Evolutionary conservation across 768 basidiomycete genomes (phyloP), one percentile per base, ranked within the genome.

Genomic region (Mrakia gelida): DNA sequence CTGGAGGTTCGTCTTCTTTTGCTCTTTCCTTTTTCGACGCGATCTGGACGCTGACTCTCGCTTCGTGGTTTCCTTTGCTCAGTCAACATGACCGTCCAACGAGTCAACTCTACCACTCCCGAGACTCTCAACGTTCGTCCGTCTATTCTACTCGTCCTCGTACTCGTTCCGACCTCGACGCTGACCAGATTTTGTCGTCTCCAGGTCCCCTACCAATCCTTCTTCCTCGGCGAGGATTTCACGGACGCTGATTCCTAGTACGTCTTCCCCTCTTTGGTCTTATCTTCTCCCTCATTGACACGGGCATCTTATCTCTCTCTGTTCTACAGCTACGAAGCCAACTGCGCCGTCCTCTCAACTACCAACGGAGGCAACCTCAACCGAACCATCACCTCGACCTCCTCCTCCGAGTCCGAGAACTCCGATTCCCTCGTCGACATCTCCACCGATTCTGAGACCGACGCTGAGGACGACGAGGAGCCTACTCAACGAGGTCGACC

Each of bases 291-390:
- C 8, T 10, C 59, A 6, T 59, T 45, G 45, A 45, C 45, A 2
- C 45, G 45, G 21, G 26, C 2, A 13, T 59, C 26, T 59, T 18
- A 3, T 11, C 13, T 59, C 15, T 65, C 63, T 38, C 34, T 41
- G 3, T 41, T 15, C 2, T 88, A 88, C 1, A 90, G 86, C 86
- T 91, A 89, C 89, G 84, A 80, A 1, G 85, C 84, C 77, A 91
- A 91, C 80, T 91, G 90, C 81, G 88, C 86, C 23, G 88, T 88
- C 0, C 88, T 85, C 61, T 78, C 80, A 0, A 75, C 34, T 30
- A 90, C 89, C 26, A 90, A 90, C 80, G 89, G 89, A 3, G 83
- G 87, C 23, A 88, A 90, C 59, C 80, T 85, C 80, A 86, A 84
- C 41, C 34, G 67, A 23, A 70, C 67, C 26, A 70, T 70, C 67